Percentiles rank a stretch among this genome's conserved stretches.
Evolutionary conservation across 2,329 filamentous ascomycete species (phyloP).

Genomic region (Penicillium sp.): DNA sequence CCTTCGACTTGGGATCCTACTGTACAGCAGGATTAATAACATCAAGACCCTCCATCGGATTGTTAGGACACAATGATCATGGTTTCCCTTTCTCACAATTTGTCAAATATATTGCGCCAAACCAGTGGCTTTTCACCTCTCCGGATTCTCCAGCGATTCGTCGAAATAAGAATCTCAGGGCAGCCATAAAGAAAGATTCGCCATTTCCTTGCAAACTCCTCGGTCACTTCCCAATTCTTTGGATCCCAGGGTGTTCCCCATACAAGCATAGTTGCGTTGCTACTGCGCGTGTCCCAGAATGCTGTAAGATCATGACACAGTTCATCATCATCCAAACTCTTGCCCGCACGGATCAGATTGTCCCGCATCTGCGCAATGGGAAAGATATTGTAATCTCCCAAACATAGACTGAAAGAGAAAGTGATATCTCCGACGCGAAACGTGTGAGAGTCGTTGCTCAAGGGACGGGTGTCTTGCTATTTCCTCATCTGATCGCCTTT

Average conservation of each 20-base stretch:
- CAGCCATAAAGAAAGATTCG: not conserved
- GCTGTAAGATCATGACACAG: slow-evolving; percentile 8
- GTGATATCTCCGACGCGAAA: no score
- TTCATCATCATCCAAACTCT: slow-evolving; percentile 4
- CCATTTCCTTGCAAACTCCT: slow-evolving; percentile 3
- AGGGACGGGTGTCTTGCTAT: no score
- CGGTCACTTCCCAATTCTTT: slow-evolving; percentile 3
- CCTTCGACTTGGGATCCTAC: not conserved
- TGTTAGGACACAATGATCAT: not conserved
- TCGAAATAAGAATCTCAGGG: slow-evolving; percentile 3
- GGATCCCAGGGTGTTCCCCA: slow-evolving; percentile 4
- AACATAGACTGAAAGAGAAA: no score
- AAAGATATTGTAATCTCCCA: no score
- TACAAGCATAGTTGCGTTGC: slow-evolving; percentile 11
- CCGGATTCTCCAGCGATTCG: slow-evolving; percentile 1
- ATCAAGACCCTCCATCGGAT: not conserved
- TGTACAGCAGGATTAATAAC: not conserved
- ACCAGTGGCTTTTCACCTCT: slow-evolving; percentile 1
- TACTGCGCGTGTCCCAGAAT: slow-evolving; percentile 4
- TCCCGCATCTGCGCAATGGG: slow-evolving; percentile 5
- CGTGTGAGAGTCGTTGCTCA: no score
- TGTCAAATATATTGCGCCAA: not conserved
- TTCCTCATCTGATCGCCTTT: no score
- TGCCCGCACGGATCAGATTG: slow-evolving; percentile 1
- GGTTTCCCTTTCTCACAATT: not conserved